Conservation (phyloP, 2,329 filamentous ascomycete genomes). For the Coniochaeta pulveracea region DNA sequence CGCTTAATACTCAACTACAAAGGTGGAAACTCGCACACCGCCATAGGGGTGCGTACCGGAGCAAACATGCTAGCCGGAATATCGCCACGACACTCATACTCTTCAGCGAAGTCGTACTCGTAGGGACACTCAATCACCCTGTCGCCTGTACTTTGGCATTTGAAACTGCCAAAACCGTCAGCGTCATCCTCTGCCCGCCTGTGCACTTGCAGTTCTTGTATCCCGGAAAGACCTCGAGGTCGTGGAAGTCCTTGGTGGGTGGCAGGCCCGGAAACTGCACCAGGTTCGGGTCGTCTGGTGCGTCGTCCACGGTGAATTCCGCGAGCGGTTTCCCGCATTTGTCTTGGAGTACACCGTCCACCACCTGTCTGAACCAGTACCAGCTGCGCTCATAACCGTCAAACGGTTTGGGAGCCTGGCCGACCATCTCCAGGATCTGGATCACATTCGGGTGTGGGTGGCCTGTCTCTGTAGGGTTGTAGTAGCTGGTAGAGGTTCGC, state of each 20-base stretch:
- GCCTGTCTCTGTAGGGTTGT: not conserved
- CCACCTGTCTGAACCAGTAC: not conserved
- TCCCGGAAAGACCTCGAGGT: not conserved
- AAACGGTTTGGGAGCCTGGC: not conserved
- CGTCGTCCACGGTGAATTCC: no score
- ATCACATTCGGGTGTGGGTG: not conserved
- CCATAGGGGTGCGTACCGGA: no score
- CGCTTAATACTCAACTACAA: no score
- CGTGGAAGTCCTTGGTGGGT: not conserved
- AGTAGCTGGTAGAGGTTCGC: not conserved
- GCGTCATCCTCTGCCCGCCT: no score
- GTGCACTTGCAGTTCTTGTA: not conserved
- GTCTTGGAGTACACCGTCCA: not conserved
- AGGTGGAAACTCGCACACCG: no score
- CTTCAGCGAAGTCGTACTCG: no score
- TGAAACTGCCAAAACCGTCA: no score
- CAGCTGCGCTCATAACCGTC: not conserved
- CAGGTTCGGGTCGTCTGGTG: not conserved
- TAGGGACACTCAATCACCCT: no score
- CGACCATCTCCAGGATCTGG: not conserved
- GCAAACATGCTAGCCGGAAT: no score
- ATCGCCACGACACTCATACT: no score
- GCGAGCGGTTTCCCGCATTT: not conserved
- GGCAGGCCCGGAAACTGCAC: not conserved
- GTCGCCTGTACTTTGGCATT: no score